Evolutionary conservation across 192 early-diverging fungal genomes (phyloP), one percentile per base, ranked within the genome.

Genomic region (Fimicolochytrium jonesii): DNA sequence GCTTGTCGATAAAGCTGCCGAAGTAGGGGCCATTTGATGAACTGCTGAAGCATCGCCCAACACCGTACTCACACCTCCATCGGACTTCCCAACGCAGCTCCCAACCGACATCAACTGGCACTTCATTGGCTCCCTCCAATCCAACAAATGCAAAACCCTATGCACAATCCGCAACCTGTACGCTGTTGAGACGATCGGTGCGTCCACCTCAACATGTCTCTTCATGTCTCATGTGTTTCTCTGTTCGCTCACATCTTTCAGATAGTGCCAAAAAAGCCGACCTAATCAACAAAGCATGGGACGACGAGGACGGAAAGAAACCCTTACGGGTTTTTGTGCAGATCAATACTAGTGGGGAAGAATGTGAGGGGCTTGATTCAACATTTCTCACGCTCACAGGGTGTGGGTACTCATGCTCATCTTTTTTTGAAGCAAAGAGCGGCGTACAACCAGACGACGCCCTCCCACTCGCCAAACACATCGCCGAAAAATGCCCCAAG

Each of bases 31-130:
- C n/a, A n/a, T n/a, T n/a, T n/a, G n/a, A n/a, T n/a, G n/a, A n/a
- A n/a, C n/a, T n/a, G n/a, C n/a, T n/a, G n/a, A n/a, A n/a, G n/a
- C n/a, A n/a, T n/a, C n/a, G n/a, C n/a, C n/a, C n/a, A n/a, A n/a
- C n/a, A n/a, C n/a, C n/a, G n/a, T n/a, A n/a, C n/a, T n/a, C n/a
- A n/a, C n/a, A n/a, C n/a, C n/a, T n/a, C n/a, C n/a, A n/a, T n/a
- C n/a, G n/a, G n/a, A n/a, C n/a, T n/a, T n/a, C n/a, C n/a, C n/a
- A n/a, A n/a, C n/a, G 35, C 55, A 75, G 82, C 74, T 97, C 17
- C 93, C 95, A 29, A 32, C 62, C 13, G 93, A 96, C 76, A 96
- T 99, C 63, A 55, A 86, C 55, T 99, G 96, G 96, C 96, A 99
- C 72, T 99, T 97, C 72, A 96, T 95, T 57, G 96, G 76, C 6